Conservation (phyloP, 1,284 basidiomycete genomes). For the Ganoderma multipileum region DNA sequence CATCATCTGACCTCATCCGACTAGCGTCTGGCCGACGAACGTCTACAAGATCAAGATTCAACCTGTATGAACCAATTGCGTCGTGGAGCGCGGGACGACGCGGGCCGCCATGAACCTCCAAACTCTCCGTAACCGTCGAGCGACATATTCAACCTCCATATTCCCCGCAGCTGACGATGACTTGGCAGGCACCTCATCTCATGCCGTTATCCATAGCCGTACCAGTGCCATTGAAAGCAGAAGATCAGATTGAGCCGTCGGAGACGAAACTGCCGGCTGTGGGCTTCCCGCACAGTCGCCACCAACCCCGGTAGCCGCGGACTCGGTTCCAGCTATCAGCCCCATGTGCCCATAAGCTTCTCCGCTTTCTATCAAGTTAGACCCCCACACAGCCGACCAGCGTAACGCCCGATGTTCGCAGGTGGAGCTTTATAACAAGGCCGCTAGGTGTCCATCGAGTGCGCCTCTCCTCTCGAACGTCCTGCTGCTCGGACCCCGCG, state of each 20-base stretch:
- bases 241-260: neutral
- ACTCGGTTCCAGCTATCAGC: constrained; percentile 1
- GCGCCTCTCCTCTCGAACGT: constrained; percentile 7
- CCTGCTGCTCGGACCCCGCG: constrained; percentile 4
- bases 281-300: neutral
- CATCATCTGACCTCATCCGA: neutral
- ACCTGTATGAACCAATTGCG: neutral
- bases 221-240: neutral
- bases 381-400: neutral
- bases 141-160: neutral
- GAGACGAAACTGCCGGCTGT: neutral
- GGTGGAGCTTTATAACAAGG: constrained; percentile 8
- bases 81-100: neutral
- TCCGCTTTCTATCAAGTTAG: neutral
- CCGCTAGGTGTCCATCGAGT: neutral
- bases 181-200: neutral
- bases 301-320: neutral
- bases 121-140: neutral
- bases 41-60: neutral
- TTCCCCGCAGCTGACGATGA: neutral
- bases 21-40: neutral
- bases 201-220: neutral
- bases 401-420: neutral
- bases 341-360: constrained; percentile 6
- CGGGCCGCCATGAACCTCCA: neutral